Base-by-base conservation (phyloP, 116 monocot species). In the Phalaenopsis hybrid region DNA sequence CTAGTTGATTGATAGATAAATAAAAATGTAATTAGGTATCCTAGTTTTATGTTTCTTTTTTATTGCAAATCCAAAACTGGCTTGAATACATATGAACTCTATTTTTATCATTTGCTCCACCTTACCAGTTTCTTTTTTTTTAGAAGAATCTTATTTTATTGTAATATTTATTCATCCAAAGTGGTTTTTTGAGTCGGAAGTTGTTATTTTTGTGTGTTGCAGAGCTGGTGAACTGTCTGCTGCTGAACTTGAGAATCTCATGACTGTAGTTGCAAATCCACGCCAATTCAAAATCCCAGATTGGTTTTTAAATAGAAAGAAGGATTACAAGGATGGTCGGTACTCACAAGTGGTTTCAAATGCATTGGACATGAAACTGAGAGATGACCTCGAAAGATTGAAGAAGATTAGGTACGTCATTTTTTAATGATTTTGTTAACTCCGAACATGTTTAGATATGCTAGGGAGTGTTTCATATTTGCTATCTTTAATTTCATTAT, bases 261-360 rank as follows among this genome's bases (percentile, higher is more conserved):
- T 86, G 85, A 86, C 81, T 12, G 46, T 86, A 75, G 85, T 86
- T 44, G 82, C 85, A 20, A 86, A 86, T 78, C 85, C 85, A 31
- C 82, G 85, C 34, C 85, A 86, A 52, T 86, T 86, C 79, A 85
- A 85, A 69, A 79, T 85, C 34, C 85, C 85, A 37, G 85, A 85
- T 52, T 85, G 85, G 85, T 85, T 85, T 78, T 28, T 85, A 44
- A 85, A 85, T 61, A 81, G 85, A 21, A 81, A 85, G 82, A 85
- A 85, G 44, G 85, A 85, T 52, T 85, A 85, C 25, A 85, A 85
- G 59, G 85, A 86, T 75, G 85, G 85, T 4, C 52, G 85, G 75
- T 82, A 82, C 61, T 82, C 85, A 44, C 85, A 86, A 78, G 82
- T 86, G 46, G 82, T 82, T 61, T 86, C 85, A 17, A 86, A 86